Evolutionary conservation across 345 rosid species (phyloP).

Genomic region (Mangifera indica): DNA sequence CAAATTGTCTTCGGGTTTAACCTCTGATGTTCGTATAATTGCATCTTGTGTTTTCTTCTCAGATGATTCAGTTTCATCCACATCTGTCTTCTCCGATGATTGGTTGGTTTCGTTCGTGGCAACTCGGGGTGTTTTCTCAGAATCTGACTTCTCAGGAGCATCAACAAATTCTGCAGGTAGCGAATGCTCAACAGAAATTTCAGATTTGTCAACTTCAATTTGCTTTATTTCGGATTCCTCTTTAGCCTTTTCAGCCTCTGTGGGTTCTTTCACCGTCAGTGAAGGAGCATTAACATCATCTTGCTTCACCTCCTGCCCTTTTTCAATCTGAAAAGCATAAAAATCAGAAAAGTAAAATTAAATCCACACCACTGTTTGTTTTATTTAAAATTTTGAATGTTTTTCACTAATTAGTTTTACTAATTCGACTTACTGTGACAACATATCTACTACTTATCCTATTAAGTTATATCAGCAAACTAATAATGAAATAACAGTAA

Average conservation of each 20-base stretch:
- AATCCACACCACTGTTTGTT: too few relatives aligned
- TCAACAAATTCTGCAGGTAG: constrained; percentile 1
- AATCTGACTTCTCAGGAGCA: constrained; percentile 3
- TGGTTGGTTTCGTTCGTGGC: constrained; percentile 10
- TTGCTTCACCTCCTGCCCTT: constrained; percentile 14
- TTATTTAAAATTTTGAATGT: too few relatives aligned
- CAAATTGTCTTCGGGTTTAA: neutral
- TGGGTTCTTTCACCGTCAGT: constrained; percentile 13
- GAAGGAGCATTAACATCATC: constrained; percentile 10
- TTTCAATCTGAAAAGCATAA: constrained; percentile 21
- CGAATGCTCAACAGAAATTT: constrained; percentile 5
- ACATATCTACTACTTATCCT: too few relatives aligned
- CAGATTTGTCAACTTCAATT: constrained; percentile 6
- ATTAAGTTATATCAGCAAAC: too few relatives aligned
- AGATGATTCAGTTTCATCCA: too few relatives aligned
- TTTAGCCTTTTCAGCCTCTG: neutral
- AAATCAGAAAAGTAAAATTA: neutral
- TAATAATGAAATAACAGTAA: too few relatives aligned
- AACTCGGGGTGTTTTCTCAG: constrained; percentile 1
- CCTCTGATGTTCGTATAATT: neutral
- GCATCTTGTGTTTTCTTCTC: constrained; percentile 21
- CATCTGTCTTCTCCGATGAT: neutral
- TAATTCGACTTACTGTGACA: too few relatives aligned
- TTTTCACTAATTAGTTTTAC: too few relatives aligned
- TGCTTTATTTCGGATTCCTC: neutral